Percentiles rank a stretch among this genome's conserved stretches.
These are phyloP conservation scores for Apiospora arundinis DNA, from an alignment of 2,329 filamentous ascomycete genomes.

Conservation along the genomic window DNA sequence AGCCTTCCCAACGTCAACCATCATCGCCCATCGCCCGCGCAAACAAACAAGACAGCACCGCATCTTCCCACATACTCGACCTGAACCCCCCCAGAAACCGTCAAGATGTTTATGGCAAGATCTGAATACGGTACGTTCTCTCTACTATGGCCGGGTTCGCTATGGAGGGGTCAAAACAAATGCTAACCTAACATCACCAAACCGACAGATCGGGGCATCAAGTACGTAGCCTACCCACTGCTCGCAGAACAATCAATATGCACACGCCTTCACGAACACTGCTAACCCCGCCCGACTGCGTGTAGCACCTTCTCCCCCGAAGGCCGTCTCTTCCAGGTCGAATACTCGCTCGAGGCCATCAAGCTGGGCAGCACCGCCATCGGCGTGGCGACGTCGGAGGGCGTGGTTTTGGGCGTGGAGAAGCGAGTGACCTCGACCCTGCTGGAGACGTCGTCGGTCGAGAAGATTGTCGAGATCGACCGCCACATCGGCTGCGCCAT, in stretches of 20 bases:
- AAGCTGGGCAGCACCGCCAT: conserved; percentile 99
- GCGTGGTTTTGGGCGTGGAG: conserved; percentile 96
- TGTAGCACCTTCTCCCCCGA: conserved; percentile 97
- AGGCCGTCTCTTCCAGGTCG: conserved; percentile 99
- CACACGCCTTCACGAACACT: conserved; percentile 28
- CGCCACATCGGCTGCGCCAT: conserved; percentile 98
- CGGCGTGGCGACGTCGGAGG: conserved; percentile 93
- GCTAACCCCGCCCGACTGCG: conserved; percentile 18
- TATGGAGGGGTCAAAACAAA: background rate
- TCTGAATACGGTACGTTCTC: conserved; percentile 92
- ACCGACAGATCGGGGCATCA: conserved; percentile 91
- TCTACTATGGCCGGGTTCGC: conserved; percentile 25
- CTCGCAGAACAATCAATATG: background rate
- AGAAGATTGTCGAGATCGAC: conserved; percentile 99
- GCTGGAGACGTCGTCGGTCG: conserved; percentile 95
- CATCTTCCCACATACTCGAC: background rate
- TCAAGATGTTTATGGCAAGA: conserved; percentile 98
- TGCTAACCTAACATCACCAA: conserved; percentile 30
- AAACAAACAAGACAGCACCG: conserved; percentile 20
- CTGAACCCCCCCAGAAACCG: conserved; percentile 45
- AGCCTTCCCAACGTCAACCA: conserved; percentile 25
- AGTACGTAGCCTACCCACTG: conserved; percentile 62
- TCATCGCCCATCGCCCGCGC: conserved; percentile 20
- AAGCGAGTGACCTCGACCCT: conserved; percentile 98
- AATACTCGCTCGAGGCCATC: conserved; percentile 99